A percentile compares a stretch with the other conserved stretches of the same genome.
These are phyloP conservation scores for Phyllosticta capitalensis DNA, from an alignment of 2,329 filamentous ascomycete genomes.

Conservation along the genomic window DNA sequence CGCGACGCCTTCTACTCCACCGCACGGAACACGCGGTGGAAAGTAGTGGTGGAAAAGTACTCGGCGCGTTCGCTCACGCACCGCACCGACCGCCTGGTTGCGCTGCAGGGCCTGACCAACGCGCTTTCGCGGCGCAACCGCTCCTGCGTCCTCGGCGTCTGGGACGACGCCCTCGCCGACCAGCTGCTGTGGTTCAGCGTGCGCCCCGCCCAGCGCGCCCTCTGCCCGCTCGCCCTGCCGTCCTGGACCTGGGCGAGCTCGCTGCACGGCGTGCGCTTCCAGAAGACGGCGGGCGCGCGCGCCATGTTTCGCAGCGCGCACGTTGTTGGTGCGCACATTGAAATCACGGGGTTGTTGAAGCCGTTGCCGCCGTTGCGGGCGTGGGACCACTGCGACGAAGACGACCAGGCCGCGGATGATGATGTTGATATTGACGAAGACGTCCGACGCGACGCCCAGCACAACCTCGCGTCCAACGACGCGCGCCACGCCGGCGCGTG, in stretches of 20 bases:
- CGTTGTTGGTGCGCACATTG: conserved; percentile 2
- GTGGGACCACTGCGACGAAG: too few relatives aligned
- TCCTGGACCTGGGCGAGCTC: conserved; percentile 19
- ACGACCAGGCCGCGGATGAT: too few relatives aligned
- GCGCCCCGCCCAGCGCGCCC: conserved; percentile 11
- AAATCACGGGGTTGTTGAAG: neutral
- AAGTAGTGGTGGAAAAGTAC: conserved; percentile 18
- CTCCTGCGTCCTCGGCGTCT: conserved; percentile 14
- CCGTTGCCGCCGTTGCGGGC: neutral
- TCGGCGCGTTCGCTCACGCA: conserved; percentile 14
- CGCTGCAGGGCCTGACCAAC: conserved; percentile 13
- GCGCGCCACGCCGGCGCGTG: neutral
- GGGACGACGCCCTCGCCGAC: conserved; percentile 17
- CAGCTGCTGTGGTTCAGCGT: conserved; percentile 17
- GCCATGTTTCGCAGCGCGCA: conserved; percentile 14
- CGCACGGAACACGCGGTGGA: conserved; percentile 18
- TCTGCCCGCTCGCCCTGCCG: conserved; percentile 13
- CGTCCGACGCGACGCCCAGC: neutral
- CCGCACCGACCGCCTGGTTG: conserved; percentile 16
- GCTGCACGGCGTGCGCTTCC: conserved; percentile 15
- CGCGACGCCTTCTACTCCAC: conserved; percentile 16
- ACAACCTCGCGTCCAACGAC: neutral
- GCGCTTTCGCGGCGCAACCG: conserved; percentile 12
- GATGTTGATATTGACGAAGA: too few relatives aligned
- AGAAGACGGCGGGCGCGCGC: conserved; percentile 16